Percentiles rank a stretch among this genome's conserved stretches.
Conservation (phyloP, 257 asterid species). For the Scutellaria barbata region DNA sequence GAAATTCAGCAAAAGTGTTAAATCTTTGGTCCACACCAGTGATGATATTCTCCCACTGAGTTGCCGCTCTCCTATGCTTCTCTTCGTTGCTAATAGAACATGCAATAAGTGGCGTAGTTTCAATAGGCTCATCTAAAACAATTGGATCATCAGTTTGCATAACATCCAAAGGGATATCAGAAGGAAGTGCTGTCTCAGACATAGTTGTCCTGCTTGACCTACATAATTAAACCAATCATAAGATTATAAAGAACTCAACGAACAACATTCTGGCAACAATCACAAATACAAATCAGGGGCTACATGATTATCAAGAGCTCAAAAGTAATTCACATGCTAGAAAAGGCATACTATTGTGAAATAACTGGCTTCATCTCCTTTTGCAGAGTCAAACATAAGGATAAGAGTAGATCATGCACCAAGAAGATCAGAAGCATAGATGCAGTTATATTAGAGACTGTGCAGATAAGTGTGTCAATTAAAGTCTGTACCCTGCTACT, state of each 20-base stretch:
- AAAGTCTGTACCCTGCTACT: neutral
- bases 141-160: slow-evolving; percentile 62
- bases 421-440: slow-evolving; percentile 10
- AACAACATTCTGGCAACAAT: neutral
- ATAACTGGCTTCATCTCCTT: slow-evolving; percentile 11
- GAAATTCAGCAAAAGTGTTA: slow-evolving; percentile 87
- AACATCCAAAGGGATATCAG: slow-evolving; percentile 61
- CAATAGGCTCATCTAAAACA: slow-evolving; percentile 65
- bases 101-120: slow-evolving; percentile 46
- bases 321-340: slow-evolving; percentile 18
- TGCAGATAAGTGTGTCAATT: neutral
- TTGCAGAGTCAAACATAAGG: neutral
- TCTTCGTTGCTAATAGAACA: slow-evolving; percentile 55
- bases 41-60: slow-evolving; percentile 91
- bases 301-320: slow-evolving; percentile 2
- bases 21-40: slow-evolving; percentile 99
- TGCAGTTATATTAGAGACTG: neutral
- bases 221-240: slow-evolving; percentile 34
- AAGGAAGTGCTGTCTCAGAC: slow-evolving; percentile 67
- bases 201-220: slow-evolving; percentile 88
- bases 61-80: slow-evolving; percentile 84
- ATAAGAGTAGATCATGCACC: slow-evolving; percentile 17
- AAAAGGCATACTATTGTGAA: slow-evolving; percentile 1
- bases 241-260: neutral
- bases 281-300: slow-evolving; percentile 14